phyloP scores from a whole-genome alignment of 805 yeast species.

The Cyberlindnera xishuangbannaensis region DNA sequence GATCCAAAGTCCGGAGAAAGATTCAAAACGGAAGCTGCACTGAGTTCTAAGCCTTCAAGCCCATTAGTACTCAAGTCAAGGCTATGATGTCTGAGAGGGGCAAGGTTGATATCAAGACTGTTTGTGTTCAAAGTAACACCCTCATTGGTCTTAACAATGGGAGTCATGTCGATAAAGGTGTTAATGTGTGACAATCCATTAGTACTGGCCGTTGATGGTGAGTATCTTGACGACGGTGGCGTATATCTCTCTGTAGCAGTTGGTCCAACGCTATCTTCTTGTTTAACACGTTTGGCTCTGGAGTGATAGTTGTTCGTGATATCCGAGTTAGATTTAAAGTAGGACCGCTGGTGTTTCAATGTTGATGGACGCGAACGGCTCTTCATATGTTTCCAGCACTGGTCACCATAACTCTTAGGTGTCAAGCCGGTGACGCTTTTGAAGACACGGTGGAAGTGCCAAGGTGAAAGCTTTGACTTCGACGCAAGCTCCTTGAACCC shows the following conservation, averaged over 20 bases:
- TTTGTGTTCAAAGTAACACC: constrained; percentile 13
- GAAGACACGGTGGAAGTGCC: constrained; percentile 93
- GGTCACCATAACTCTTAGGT: constrained; percentile 84
- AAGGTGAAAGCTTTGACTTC: constrained; percentile 75
- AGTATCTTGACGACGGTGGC: too few species aligned
- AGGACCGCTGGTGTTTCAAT: constrained; percentile 17
- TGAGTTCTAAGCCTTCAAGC: constrained; percentile 15
- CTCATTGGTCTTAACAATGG: constrained; percentile 4
- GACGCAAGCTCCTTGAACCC: constrained; percentile 87
- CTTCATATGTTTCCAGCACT: constrained; percentile 60
- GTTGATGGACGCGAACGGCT: constrained; percentile 22
- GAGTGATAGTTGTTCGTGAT: constrained; percentile 14
- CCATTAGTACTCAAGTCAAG: constrained; percentile 17
- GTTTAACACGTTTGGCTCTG: constrained; percentile 8
- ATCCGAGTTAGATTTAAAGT: constrained; percentile 21
- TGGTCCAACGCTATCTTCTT: constrained; percentile 10
- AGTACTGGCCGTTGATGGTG: constrained; percentile 1
- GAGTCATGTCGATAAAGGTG: constrained; percentile 3
- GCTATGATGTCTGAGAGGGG: constrained; percentile 24
- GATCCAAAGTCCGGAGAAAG: constrained; percentile 14
- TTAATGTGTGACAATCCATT: background rate
- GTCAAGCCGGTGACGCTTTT: constrained; percentile 81
- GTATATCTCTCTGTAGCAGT: constrained; percentile 1
- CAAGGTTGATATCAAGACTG: constrained; percentile 20
- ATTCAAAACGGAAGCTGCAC: constrained; percentile 1